A percentile compares a stretch with the other conserved stretches of the same genome.
These are phyloP conservation scores for Lasiodiplodia sp. DNA, from an alignment of 2,329 filamentous ascomycete genomes.

Conservation along the genomic window DNA sequence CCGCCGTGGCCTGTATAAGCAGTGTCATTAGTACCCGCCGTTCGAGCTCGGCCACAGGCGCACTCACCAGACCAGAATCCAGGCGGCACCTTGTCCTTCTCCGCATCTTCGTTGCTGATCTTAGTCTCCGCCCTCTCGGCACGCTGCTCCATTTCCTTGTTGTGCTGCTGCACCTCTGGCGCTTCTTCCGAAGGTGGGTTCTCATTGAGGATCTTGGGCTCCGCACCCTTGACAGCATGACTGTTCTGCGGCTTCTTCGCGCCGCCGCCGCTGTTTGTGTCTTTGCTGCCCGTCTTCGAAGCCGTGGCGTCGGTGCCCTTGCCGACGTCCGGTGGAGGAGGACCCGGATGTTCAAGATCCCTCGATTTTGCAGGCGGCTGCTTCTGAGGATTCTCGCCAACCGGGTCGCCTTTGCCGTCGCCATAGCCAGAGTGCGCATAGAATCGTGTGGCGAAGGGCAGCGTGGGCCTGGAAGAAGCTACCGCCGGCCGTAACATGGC, in stretches of 20 bases:
- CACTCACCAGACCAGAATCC: constrained; percentile 50
- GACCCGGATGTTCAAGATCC: constrained; percentile 55
- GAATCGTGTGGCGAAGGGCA: constrained; percentile 38
- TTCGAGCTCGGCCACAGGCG: too few species aligned
- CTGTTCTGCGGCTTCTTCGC: constrained; percentile 3
- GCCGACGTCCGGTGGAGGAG: constrained; percentile 52
- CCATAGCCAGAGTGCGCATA: constrained; percentile 53
- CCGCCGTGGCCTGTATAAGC: constrained; percentile 38
- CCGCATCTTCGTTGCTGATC: constrained; percentile 45
- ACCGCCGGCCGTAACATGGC: constrained; percentile 31
- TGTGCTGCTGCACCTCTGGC: constrained; percentile 51
- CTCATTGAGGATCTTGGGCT: constrained; percentile 53
- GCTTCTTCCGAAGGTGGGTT: constrained; percentile 38
- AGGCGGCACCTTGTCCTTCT: constrained; percentile 51
- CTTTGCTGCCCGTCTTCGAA: constrained; percentile 30
- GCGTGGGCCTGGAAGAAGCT: constrained; percentile 36
- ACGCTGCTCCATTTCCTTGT: constrained; percentile 52
- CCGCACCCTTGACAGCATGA: constrained; percentile 44
- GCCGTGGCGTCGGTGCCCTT: constrained; percentile 42
- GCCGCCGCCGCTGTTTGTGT: constrained; percentile 21
- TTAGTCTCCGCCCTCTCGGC: constrained; percentile 51
- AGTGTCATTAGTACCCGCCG: constrained; percentile 16
- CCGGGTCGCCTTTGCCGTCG: constrained; percentile 51
- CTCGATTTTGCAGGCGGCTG: constrained; percentile 49
- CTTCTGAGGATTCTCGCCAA: constrained; percentile 52